Base-by-base conservation (phyloP, 306 rosid species). In the Coriaria nepalensis region DNA sequence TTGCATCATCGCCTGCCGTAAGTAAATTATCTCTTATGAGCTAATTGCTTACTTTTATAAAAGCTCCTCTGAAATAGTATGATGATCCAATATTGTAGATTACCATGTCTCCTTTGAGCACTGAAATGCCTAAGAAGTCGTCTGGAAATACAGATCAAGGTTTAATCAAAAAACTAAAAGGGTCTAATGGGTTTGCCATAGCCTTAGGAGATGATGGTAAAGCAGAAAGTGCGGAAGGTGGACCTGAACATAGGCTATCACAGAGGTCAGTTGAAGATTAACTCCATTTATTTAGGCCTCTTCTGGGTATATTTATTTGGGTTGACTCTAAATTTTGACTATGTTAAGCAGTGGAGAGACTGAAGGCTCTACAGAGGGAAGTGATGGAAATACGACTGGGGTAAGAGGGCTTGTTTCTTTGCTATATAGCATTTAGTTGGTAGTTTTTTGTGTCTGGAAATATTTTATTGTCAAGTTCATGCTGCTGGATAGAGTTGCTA, bases 161-260 rank as follows among this genome's bases (percentile, higher is more conserved):
- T 43, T 68, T 79, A 38, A 52, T 77, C 63, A 90, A 85, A 63
- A 85, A 78, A 73, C 57, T 80, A 72, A 85, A 82, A 73, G 83
- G 82, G 39, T 81, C 85, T 62, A 94, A 90, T 63, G 85, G 76
- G n/a, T 95, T 90, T 57, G 92, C 79, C 6, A 90, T 90, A 92
- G 79, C 98, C 46, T 75, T 81, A 41, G 96, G 94, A n/a, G n/a
- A n/a, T 66, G 85, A 78, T 70, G 69, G 72, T 63, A 73, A 73
- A 59, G 64, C 69, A 53, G 85, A 65, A 66, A 74, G 60, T 66
- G 72, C 77, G 35, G 92, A 73, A 59, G 74, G 65, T 64, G 87
- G 75, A 52, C 69, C 67, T 13, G 94, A 75, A 50, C 73, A 67
- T 43, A 53, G 71, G 64, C 58, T 61, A 58, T 82, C 95, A 45